phyloP scores from a whole-genome alignment of 257 asterid species.

The Parsonsia alboflavescens region DNA sequence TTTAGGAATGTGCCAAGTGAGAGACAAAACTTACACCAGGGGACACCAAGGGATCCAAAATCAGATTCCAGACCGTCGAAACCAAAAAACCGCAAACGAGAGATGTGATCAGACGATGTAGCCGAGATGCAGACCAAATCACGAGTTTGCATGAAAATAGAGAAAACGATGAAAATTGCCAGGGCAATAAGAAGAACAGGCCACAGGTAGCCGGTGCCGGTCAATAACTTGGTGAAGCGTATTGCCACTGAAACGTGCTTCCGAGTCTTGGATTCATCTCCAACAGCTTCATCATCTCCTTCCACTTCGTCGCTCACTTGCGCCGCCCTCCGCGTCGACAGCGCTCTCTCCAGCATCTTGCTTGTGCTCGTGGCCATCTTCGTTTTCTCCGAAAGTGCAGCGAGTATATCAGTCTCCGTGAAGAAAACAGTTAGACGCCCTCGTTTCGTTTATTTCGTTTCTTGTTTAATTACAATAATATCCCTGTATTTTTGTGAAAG shows the following conservation, averaged over 20 bases:
- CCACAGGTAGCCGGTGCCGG: conserved; percentile 70
- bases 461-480: neutral
- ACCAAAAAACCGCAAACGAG: conserved; percentile 77
- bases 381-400: neutral
- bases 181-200: conserved; percentile 58
- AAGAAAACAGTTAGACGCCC: neutral
- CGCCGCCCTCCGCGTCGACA: conserved; percentile 65
- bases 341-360: conserved; percentile 71
- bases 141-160: conserved; percentile 44
- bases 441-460: neutral
- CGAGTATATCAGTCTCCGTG: neutral
- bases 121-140: conserved; percentile 90
- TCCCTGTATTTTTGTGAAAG: neutral
- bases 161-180: conserved; percentile 37
- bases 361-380: neutral
- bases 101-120: conserved; percentile 58
- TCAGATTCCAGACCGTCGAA: conserved; percentile 75
- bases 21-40: conserved; percentile 70
- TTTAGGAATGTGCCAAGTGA: neutral
- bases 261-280: conserved; percentile 76
- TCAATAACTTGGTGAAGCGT: conserved; percentile 54
- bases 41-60: conserved; percentile 95
- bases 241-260: conserved; percentile 46
- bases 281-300: conserved; percentile 34
- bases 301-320: conserved; percentile 46